A percentile compares a stretch with the other conserved stretches of the same genome.
Conservation (phyloP, 495 filamentous ascomycete species). For the Choiromyces venosus region DNA sequence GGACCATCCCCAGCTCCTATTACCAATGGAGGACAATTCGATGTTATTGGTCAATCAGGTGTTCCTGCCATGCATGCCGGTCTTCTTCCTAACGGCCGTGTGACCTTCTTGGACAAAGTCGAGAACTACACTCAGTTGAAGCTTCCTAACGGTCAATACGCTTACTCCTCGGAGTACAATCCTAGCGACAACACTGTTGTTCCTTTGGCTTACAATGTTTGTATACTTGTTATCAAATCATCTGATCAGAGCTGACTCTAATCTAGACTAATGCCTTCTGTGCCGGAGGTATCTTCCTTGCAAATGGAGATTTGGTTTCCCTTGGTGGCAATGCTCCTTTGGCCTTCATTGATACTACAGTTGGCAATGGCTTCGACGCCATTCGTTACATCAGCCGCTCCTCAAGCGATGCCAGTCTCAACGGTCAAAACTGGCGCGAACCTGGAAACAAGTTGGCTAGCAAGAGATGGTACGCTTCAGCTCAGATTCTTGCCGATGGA, state of each 20-base stretch:
- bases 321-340: slow-evolving; percentile 57
- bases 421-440: slow-evolving; percentile 54
- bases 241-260: neutral
- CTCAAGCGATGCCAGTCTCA: slow-evolving; percentile 46
- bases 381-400: slow-evolving; percentile 54
- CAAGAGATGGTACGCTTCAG: slow-evolving; percentile 58
- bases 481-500: slow-evolving; percentile 55
- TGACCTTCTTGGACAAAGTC: slow-evolving; percentile 60
- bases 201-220: slow-evolving; percentile 48
- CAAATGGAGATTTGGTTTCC: slow-evolving; percentile 53
- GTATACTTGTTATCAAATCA: slow-evolving; percentile 11
- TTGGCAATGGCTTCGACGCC: slow-evolving; percentile 55
- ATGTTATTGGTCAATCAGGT: slow-evolving; percentile 52
- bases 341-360: slow-evolving; percentile 53
- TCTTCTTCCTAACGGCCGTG: slow-evolving; percentile 56
- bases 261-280: slow-evolving; percentile 57
- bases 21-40: slow-evolving; percentile 46
- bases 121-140: slow-evolving; percentile 58
- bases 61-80: slow-evolving; percentile 62
- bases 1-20: slow-evolving; percentile 31
- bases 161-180: slow-evolving; percentile 59
- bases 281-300: slow-evolving; percentile 56
- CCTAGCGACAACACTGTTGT: slow-evolving; percentile 49
- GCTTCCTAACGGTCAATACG: slow-evolving; percentile 52
- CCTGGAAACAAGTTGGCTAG: slow-evolving; percentile 53